Evolutionary conservation across 169 alveolate species (phyloP).

Genomic region (Neospora caninum): DNA sequence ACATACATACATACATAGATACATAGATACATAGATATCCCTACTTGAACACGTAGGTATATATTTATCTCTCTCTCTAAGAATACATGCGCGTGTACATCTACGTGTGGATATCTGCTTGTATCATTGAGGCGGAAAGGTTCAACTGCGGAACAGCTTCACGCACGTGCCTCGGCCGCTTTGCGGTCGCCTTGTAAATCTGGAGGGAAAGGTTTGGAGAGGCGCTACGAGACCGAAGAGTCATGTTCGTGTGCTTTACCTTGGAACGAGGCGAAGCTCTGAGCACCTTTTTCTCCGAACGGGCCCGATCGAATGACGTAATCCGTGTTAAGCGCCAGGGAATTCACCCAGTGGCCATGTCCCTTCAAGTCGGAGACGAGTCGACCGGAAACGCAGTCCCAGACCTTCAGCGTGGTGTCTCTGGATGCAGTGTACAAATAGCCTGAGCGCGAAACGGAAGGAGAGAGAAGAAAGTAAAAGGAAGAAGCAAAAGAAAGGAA

Average conservation of each 20-base stretch:
- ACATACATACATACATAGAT: too few relatives aligned
- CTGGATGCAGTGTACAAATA: conserved; percentile 92
- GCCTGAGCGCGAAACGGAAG: conserved; percentile 51
- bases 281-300: conserved; percentile 40
- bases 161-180: too few relatives aligned
- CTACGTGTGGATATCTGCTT: too few relatives aligned
- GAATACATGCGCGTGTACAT: background rate
- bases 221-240: background rate
- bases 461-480: background rate
- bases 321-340: conserved; percentile 95
- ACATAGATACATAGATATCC: too few relatives aligned
- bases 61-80: background rate
- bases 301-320: conserved; percentile 89
- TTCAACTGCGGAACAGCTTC: too few relatives aligned
- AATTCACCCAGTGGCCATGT: conserved; percentile 99
- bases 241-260: background rate
- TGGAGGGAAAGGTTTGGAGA: too few relatives aligned
- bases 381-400: conserved; percentile 83
- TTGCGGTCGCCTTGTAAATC: too few relatives aligned
- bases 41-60: too few relatives aligned
- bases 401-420: conserved; percentile 94
- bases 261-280: background rate
- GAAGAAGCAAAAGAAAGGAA: background rate
- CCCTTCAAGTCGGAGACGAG: conserved; percentile 81
- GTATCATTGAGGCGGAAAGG: too few relatives aligned